Evolutionary conservation across 805 yeast genomes (phyloP).

Genomic region (Barnettozyma siamensis): DNA sequence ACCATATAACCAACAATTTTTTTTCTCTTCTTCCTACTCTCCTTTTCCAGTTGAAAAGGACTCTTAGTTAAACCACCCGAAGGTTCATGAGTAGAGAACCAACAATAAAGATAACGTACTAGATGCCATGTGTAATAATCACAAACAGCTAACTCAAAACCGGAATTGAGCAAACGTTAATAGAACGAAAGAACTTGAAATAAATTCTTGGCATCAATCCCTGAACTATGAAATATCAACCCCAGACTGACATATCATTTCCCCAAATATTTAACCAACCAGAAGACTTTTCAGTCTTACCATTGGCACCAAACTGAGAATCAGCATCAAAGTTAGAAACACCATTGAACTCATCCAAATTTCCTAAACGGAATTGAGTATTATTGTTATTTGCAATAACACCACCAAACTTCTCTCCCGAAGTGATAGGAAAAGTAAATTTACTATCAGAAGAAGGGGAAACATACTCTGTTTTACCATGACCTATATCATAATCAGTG

Average conservation of each 20-base stretch:
- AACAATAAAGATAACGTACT: too few relatives aligned
- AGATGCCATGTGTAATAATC: too few relatives aligned
- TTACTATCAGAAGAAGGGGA: background rate
- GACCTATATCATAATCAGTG: background rate
- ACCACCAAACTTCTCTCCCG: slow-evolving; percentile 3
- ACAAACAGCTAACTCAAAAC: too few relatives aligned
- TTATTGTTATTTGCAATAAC: background rate
- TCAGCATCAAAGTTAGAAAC: background rate
- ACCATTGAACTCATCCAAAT: background rate
- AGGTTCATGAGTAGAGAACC: too few relatives aligned
- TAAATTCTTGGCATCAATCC: too few relatives aligned
- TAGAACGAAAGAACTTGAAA: background rate
- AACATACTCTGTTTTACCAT: background rate
- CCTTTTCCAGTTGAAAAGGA: too few relatives aligned
- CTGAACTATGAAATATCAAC: slow-evolving; percentile 8
- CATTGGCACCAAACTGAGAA: slow-evolving; percentile 3
- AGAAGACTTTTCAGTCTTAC: slow-evolving; percentile 12
- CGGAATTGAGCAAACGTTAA: too few relatives aligned
- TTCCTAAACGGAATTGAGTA: background rate
- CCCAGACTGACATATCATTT: slow-evolving; percentile 28
- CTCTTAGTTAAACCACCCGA: too few relatives aligned
- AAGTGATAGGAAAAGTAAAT: background rate
- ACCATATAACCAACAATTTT: slow-evolving; percentile 1
- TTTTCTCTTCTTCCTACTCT: background rate
- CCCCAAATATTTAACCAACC: slow-evolving; percentile 28